Evolutionary conservation across 176 grass and related monocot species (phyloP).

Genomic region (Bothriochloa decipiens): DNA sequence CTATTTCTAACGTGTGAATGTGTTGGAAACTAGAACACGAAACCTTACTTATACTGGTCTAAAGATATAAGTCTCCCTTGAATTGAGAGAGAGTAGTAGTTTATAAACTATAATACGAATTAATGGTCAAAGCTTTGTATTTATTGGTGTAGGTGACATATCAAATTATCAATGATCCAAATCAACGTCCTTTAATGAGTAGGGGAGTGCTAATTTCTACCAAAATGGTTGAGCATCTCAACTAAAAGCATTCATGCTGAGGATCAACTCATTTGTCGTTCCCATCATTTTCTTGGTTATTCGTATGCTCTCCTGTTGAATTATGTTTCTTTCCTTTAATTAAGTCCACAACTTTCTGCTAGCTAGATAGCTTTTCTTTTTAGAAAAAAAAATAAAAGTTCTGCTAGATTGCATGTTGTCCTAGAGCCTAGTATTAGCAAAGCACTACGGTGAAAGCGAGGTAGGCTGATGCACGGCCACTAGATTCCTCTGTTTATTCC

Average conservation of each 20-base stretch:
- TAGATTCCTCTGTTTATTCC: background rate
- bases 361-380: background rate
- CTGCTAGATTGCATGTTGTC: background rate
- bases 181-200: background rate
- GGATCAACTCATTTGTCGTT: background rate
- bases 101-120: background rate
- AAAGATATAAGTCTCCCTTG: too few species aligned
- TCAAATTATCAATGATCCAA: background rate
- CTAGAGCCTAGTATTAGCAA: background rate
- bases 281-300: background rate
- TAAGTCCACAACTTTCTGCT: background rate
- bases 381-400: background rate
- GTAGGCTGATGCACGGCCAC: background rate
- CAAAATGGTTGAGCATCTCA: background rate
- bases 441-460: background rate
- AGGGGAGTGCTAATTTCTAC: background rate
- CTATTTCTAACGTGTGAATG: too few species aligned
- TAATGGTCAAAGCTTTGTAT: background rate
- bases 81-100: background rate
- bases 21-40: too few species aligned
- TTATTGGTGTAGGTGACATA: background rate
- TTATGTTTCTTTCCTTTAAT: background rate
- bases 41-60: too few species aligned
- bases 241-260: background rate
- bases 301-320: background rate